Conservation (phyloP, 441 rosid species). For the Aquilaria agallochum region DNA sequence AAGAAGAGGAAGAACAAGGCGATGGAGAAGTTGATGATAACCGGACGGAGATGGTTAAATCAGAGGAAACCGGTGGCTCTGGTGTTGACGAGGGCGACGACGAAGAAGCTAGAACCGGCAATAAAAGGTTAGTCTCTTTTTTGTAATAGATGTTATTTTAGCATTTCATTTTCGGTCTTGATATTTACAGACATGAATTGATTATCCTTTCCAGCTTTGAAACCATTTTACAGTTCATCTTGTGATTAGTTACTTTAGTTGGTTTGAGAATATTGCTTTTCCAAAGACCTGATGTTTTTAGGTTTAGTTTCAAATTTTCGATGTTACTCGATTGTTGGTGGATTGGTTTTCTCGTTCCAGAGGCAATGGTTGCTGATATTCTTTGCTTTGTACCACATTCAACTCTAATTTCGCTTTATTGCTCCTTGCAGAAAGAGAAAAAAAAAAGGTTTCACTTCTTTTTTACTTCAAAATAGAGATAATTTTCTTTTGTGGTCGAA, state of each 20-base stretch:
- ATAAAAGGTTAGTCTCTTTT: constrained; percentile 27
- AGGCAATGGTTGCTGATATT: constrained; percentile 6
- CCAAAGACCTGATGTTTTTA: too few species aligned
- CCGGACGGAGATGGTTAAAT: constrained; percentile 27
- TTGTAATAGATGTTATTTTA: constrained; percentile 4
- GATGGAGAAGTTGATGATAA: constrained; percentile 16
- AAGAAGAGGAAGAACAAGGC: constrained; percentile 5
- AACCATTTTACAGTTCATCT: too few species aligned
- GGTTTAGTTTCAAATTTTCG: too few species aligned
- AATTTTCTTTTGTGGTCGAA: constrained; percentile 9
- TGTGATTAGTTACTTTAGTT: too few species aligned
- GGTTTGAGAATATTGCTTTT: too few species aligned
- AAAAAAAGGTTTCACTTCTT: neutral
- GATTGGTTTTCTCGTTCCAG: too few species aligned
- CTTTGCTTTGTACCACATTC: constrained; percentile 19
- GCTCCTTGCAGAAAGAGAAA: neutral
- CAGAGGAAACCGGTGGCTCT: constrained; percentile 28
- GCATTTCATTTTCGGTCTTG: too few species aligned
- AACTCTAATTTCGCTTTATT: constrained; percentile 5
- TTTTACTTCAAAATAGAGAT: neutral
- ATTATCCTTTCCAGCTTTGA: too few species aligned
- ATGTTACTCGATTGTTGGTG: too few species aligned
- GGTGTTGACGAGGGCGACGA: constrained; percentile 18
- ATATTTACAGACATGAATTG: too few species aligned
- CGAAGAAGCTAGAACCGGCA: constrained; percentile 15